These are phyloP conservation scores for Septoria linicola DNA, from an alignment of 2,329 filamentous ascomycete genomes.

Conservation along the genomic window DNA sequence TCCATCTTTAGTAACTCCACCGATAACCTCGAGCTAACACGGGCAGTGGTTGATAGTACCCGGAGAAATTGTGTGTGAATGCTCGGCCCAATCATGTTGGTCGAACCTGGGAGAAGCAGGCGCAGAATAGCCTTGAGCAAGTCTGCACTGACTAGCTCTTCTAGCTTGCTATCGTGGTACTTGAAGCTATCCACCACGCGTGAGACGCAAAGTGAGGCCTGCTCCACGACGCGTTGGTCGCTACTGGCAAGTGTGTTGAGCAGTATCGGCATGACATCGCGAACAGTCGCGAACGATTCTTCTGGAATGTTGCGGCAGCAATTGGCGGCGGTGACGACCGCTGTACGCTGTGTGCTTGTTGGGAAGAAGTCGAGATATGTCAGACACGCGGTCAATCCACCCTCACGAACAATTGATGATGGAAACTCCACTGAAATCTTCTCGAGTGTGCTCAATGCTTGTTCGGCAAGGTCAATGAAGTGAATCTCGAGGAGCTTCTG, in stretches of 20 bases:
- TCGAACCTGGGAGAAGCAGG: constrained; percentile 86
- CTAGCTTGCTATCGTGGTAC: constrained; percentile 79
- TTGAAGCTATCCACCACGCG: constrained; percentile 97
- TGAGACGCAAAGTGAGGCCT: constrained; percentile 92
- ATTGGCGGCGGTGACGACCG: constrained; percentile 95
- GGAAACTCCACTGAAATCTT: constrained; percentile 98
- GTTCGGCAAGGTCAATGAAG: constrained; percentile 96
- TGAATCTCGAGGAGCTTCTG: constrained; percentile 94
- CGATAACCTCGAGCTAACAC: constrained; percentile 81
- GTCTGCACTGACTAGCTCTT: constrained; percentile 86
- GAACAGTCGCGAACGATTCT: constrained; percentile 86
- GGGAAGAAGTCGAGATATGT: constrained; percentile 97
- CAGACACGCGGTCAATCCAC: constrained; percentile 90
- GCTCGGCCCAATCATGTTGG: constrained; percentile 87
- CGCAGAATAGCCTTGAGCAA: constrained; percentile 81
- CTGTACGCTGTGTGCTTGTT: constrained; percentile 92
- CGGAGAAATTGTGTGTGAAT: constrained; percentile 96
- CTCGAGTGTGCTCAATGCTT: constrained; percentile 91
- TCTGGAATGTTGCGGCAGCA: constrained; percentile 96
- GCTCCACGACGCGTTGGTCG: constrained; percentile 95
- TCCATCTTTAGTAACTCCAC: constrained; percentile 93
- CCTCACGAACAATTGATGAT: constrained; percentile 90
- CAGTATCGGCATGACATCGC: constrained; percentile 94
- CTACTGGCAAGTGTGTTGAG: constrained; percentile 86
- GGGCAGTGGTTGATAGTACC: constrained; percentile 84